Conservation (phyloP, 768 basidiomycete species). For the Hemileccinum impolitum region DNA sequence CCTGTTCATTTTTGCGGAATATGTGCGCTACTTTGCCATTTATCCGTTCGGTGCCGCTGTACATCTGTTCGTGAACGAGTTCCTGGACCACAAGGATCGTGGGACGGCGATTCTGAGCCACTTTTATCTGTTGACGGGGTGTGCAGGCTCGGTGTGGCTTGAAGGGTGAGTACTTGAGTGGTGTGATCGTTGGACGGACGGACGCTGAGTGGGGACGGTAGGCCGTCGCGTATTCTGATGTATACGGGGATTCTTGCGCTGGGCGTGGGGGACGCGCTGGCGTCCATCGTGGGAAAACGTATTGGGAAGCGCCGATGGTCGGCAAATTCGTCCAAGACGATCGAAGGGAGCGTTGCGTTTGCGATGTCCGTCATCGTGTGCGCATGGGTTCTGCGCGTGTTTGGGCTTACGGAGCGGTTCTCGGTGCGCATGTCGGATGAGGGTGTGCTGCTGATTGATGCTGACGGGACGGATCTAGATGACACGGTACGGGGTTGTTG, state of each 20-base stretch:
- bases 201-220: conserved; percentile 19
- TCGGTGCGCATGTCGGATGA: conserved; percentile 52
- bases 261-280: conserved; percentile 92
- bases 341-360: conserved; percentile 90
- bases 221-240: conserved; percentile 49
- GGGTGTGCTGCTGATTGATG: conserved; percentile 2
- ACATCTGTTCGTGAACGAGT: conserved; percentile 97
- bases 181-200: neutral
- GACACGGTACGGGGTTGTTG: conserved; percentile 59
- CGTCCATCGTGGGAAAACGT: conserved; percentile 88
- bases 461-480: conserved; percentile 46
- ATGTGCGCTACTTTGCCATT: conserved; percentile 96
- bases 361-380: conserved; percentile 62
- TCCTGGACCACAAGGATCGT: conserved; percentile 90
- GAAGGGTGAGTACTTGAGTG: conserved; percentile 72
- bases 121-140: conserved; percentile 95
- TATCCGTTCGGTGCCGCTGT: conserved; percentile 93
- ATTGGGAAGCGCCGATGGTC: conserved; percentile 84
- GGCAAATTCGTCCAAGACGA: conserved; percentile 76
- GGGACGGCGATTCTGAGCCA: conserved; percentile 97
- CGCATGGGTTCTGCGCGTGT: conserved; percentile 67
- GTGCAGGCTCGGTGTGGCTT: conserved; percentile 92
- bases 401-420: conserved; percentile 69
- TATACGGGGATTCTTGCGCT: conserved; percentile 87
- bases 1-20: conserved; percentile 93